These are phyloP conservation scores for Liriodendron chinense DNA, from an alignment of 164 flowering plant species.

Conservation along the genomic window DNA sequence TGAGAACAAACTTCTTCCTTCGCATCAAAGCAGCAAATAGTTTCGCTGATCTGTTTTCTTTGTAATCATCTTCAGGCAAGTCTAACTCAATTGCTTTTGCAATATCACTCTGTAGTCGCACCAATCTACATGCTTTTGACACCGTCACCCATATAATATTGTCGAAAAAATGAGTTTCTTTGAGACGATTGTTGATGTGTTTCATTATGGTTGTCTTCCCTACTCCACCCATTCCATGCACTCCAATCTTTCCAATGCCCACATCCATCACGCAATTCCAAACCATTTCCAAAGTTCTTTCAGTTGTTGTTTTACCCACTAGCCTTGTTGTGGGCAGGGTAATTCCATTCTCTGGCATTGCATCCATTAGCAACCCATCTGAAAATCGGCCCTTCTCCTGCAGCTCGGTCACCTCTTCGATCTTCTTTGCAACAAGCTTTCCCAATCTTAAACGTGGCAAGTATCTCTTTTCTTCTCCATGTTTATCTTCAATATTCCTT, in stretches of 20 bases:
- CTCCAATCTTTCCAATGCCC: conserved; percentile 6
- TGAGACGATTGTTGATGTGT: conserved; percentile 10
- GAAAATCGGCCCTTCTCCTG: conserved; percentile 4
- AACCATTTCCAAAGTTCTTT: neutral
- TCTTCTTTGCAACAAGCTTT: neutral
- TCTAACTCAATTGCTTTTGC: neutral
- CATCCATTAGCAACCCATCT: conserved; percentile 7
- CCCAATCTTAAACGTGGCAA: conserved; percentile 2
- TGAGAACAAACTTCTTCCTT: conserved; percentile 9
- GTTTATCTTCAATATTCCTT: neutral
- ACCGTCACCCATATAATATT: conserved; percentile 6
- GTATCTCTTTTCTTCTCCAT: neutral
- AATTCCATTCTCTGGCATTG: neutral
- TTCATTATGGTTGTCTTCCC: conserved; percentile 19
- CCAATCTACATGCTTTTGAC: conserved; percentile 5
- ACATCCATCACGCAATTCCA: conserved; percentile 5
- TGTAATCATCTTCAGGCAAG: neutral
- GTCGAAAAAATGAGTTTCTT: neutral
- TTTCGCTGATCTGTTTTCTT: neutral
- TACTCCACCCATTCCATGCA: conserved; percentile 22
- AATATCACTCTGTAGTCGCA: neutral
- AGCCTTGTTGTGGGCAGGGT: neutral
- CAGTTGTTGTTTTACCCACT: neutral
- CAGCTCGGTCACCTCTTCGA: neutral
- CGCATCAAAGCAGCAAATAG: neutral